A percentile compares a stretch with the other conserved stretches of the same genome.
phyloP scores from a whole-genome alignment of 768 basidiomycete genomes.

The Mycena rebaudengoi region DNA sequence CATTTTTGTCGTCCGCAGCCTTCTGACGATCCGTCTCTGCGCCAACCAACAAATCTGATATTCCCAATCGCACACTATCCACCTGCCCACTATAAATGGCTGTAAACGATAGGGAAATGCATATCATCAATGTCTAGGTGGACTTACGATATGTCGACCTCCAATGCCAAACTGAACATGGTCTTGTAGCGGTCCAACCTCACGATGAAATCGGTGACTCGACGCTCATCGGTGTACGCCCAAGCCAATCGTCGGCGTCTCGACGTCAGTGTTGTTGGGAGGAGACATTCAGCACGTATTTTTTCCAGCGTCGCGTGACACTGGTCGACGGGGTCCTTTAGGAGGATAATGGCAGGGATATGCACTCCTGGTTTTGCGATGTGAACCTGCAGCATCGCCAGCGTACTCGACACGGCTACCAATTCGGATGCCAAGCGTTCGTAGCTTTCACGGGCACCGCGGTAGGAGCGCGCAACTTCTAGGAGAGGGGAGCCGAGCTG shows the following conservation, averaged over 20 bases:
- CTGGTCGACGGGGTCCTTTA: neutral
- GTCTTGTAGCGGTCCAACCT: neutral
- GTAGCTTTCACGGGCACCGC: neutral
- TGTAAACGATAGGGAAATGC: neutral
- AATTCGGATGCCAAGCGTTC: neutral
- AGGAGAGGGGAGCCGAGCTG: neutral
- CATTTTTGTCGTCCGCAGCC: neutral
- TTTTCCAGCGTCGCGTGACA: neutral
- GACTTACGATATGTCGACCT: neutral
- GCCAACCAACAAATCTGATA: neutral
- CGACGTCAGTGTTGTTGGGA: neutral
- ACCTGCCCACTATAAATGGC: neutral
- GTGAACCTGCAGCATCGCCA: neutral
- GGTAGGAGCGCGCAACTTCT: neutral
- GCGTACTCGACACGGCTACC: neutral
- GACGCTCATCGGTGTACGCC: neutral
- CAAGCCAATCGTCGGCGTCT: neutral
- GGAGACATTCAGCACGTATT: neutral
- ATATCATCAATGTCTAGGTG: neutral
- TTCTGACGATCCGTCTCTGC: neutral
- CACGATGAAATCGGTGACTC: neutral
- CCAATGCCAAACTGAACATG: conserved; percentile 4
- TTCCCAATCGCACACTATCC: neutral
- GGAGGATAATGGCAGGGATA: neutral
- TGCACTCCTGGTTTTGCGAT: neutral